Evolutionary conservation across 164 flowering plant species (phyloP), one percentile per base, ranked within the genome.

Genomic region (Aristolochia fimbriata): DNA sequence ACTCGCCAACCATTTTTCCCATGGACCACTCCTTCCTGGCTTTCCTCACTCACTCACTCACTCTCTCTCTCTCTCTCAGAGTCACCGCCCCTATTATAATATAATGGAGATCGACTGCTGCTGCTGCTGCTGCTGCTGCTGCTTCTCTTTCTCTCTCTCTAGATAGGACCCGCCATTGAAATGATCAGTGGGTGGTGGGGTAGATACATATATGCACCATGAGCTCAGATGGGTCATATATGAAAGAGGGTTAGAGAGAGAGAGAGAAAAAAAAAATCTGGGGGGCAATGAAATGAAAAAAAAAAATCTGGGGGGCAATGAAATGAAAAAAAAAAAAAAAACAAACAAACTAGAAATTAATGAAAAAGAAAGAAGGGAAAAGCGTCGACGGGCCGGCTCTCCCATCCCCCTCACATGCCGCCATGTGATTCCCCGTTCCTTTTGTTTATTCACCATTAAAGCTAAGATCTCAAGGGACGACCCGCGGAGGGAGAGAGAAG

Each of bases 341-440:
- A 45, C 24, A 62, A 25, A 41, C n/a, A 53, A 21, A 53, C 51
- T 14, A 17, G 16, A 49, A 16, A 6, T n/a, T n/a, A n/a, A 55
- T 0, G 22, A 31, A 17, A 25, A 27, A 48, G 25, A 52, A 33
- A 52, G 22, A 27, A 60, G 15, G 15, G 20, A 50, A 41, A 50
- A 48, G 51, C n/a, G 45, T 22, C 49, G 14, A 16, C 13, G 17
- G 21, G 12, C 13, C 20, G 22, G 45, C 17, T 20, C 19, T 14
- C 52, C 65, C 65, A 62, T 62, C 59, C 65, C 65, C 41, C 15
- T 62, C 65, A 62, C 65, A 62, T 62, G 65, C 51, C 51, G 45
- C 51, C 65, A 62, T 54, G 65, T 62, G 65, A 55, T 52, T n/a
- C 50, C 7, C 45, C 12, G 14, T 51, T n/a, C 43, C 59, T 30